A percentile compares a stretch with the other conserved stretches of the same genome.
phyloP scores from a whole-genome alignment of 2,329 filamentous ascomycete species.

The Cladosporium sp. region DNA sequence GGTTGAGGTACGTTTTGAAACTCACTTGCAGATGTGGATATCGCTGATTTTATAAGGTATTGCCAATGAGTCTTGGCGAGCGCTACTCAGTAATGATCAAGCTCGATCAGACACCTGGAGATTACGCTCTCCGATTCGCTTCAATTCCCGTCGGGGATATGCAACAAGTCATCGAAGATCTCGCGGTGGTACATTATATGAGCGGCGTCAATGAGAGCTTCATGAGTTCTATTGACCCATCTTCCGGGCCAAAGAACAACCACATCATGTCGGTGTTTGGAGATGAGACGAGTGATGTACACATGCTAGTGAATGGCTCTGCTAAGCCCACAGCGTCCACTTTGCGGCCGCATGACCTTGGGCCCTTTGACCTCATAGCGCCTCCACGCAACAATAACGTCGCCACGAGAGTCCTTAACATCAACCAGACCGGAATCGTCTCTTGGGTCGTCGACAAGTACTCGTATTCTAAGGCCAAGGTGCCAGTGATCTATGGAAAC shows the following conservation, averaged over 20 bases:
- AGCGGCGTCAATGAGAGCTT: conserved; percentile 12
- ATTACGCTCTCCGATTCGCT: conserved; percentile 17
- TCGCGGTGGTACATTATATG: conserved; percentile 16
- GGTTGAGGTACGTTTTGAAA: conserved; percentile 14
- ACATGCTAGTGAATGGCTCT: background rate
- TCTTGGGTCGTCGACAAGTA: background rate
- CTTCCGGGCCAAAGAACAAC: background rate
- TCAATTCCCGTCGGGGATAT: conserved; percentile 13
- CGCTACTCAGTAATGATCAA: conserved; percentile 18
- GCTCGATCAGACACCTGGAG: conserved; percentile 16
- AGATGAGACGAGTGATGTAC: background rate
- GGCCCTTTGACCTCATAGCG: background rate
- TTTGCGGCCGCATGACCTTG: background rate
- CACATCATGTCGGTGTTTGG: background rate
- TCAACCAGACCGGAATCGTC: background rate
- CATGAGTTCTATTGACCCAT: background rate
- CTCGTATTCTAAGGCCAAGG: background rate
- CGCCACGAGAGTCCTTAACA: conserved; percentile 1
- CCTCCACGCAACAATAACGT: conserved; percentile 1
- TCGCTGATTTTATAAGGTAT: background rate
- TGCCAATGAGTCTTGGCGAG: conserved; percentile 15
- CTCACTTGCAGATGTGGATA: background rate
- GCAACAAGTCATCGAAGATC: conserved; percentile 16
- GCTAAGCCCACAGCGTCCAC: conserved; percentile 1
- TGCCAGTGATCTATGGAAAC: background rate